These are phyloP conservation scores for Solanum acaule DNA, from an alignment of 257 asterid species.

Conservation along the genomic window DNA sequence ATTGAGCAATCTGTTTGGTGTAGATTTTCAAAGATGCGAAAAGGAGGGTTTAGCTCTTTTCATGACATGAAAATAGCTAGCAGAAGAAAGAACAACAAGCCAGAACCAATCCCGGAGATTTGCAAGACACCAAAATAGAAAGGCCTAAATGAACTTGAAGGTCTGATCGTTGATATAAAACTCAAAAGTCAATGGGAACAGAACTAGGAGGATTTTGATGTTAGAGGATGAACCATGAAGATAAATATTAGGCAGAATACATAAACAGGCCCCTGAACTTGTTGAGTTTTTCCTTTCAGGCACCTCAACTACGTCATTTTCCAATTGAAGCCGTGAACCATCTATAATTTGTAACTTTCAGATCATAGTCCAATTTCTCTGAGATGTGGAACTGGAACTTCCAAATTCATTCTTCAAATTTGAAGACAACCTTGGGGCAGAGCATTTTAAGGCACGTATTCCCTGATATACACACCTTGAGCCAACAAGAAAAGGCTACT, in stretches of 20 bases:
- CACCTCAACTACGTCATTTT: not conserved
- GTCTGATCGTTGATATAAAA: not conserved
- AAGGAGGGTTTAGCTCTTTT: not conserved
- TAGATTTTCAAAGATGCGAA: not conserved
- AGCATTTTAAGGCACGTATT: too few relatives aligned
- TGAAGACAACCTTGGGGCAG: not conserved
- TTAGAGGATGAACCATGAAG: not conserved
- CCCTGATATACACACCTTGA: too few relatives aligned
- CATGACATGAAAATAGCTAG: not conserved
- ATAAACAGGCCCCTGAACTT: not conserved
- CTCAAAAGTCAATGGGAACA: not conserved
- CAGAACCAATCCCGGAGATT: not conserved
- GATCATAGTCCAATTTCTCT: not conserved
- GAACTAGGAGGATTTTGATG: not conserved
- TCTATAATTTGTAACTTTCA: not conserved
- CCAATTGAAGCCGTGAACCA: not conserved
- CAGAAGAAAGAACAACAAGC: not conserved
- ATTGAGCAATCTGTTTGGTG: not conserved
- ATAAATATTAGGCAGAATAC: not conserved
- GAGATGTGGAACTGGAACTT: not conserved
- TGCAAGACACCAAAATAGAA: not conserved
- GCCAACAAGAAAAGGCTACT: too few relatives aligned
- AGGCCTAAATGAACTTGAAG: not conserved
- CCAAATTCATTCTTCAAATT: not conserved
- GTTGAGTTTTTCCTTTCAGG: not conserved